Evolutionary conservation across 495 filamentous ascomycete species (phyloP).

Genomic region (Penicillium chermesinum): DNA sequence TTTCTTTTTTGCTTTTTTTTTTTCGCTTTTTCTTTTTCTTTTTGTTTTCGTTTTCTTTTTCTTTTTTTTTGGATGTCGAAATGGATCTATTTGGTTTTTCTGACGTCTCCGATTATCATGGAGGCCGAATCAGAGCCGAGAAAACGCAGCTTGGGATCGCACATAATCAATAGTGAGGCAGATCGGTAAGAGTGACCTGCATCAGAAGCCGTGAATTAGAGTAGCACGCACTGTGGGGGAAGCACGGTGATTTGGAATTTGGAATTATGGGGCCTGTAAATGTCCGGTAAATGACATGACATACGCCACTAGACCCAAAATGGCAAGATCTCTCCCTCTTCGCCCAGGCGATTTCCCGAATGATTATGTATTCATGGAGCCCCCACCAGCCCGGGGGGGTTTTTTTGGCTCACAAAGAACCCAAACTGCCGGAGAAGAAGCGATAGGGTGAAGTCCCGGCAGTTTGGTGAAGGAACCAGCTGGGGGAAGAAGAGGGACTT

Average conservation of each 20-base stretch:
- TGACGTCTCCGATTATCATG: too few species aligned
- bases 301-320: background rate
- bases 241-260: background rate
- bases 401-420: background rate
- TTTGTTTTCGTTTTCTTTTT: too few species aligned
- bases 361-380: too few species aligned
- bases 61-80: background rate
- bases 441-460: background rate
- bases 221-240: background rate
- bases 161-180: background rate
- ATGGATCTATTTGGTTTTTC: too few species aligned
- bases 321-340: background rate
- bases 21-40: too few species aligned
- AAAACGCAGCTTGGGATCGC: too few species aligned
- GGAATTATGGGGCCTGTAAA: background rate
- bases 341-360: background rate
- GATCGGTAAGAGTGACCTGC: background rate
- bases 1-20: too few species aligned
- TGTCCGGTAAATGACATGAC: background rate
- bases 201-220: background rate
- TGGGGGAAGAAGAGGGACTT: too few species aligned
- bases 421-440: background rate
- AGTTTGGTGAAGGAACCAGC: background rate
- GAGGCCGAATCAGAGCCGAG: too few species aligned
- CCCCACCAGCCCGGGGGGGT: too few species aligned